These are phyloP conservation scores for Monilinia vaccinii-corymbosi DNA, from an alignment of 2,329 filamentous ascomycete genomes.

Conservation along the genomic window DNA sequence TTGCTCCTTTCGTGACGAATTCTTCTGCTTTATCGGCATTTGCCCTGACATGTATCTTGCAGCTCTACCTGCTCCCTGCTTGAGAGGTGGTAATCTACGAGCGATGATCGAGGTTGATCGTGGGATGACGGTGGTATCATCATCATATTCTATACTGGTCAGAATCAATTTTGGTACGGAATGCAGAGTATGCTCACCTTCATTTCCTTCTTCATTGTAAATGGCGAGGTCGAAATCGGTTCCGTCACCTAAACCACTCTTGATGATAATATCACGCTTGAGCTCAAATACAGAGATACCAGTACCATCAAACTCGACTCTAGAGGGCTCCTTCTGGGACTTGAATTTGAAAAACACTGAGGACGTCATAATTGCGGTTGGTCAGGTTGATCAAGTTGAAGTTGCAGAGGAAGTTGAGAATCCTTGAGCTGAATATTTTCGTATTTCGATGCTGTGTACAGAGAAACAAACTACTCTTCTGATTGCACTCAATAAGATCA, in stretches of 20 bases:
- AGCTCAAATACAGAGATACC: slow-evolving; percentile 97
- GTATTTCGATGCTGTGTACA: slow-evolving; percentile 12
- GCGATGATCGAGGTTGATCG: slow-evolving; percentile 91
- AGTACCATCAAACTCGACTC: slow-evolving; percentile 94
- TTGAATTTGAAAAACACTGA: slow-evolving; percentile 99
- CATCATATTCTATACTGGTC: slow-evolving; percentile 68
- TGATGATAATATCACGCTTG: slow-evolving; percentile 95
- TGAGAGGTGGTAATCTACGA: slow-evolving; percentile 71
- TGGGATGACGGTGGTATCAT: slow-evolving; percentile 95
- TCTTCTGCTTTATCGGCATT: slow-evolving; percentile 83
- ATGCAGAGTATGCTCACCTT: slow-evolving; percentile 55
- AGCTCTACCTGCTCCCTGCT: slow-evolving; percentile 80
- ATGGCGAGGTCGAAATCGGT: slow-evolving; percentile 94
- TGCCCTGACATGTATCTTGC: slow-evolving; percentile 94
- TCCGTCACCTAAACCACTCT: slow-evolving; percentile 88
- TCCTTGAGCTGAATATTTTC: slow-evolving; percentile 1
- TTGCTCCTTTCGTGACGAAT: slow-evolving; percentile 58
- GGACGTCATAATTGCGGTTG: slow-evolving; percentile 35
- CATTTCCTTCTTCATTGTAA: slow-evolving; percentile 82
- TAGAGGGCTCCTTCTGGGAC: slow-evolving; percentile 89
- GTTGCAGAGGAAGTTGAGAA: slow-evolving; percentile 11
- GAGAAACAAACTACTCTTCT: slow-evolving; percentile 16
- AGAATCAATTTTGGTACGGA: slow-evolving; percentile 25
- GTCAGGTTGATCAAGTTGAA: slow-evolving; percentile 11
- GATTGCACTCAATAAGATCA: slow-evolving; percentile 20